A percentile compares a stretch with the other conserved stretches of the same genome.
phyloP scores from a whole-genome alignment of 305 asterid genomes.

The Caryopteris hybrid region DNA sequence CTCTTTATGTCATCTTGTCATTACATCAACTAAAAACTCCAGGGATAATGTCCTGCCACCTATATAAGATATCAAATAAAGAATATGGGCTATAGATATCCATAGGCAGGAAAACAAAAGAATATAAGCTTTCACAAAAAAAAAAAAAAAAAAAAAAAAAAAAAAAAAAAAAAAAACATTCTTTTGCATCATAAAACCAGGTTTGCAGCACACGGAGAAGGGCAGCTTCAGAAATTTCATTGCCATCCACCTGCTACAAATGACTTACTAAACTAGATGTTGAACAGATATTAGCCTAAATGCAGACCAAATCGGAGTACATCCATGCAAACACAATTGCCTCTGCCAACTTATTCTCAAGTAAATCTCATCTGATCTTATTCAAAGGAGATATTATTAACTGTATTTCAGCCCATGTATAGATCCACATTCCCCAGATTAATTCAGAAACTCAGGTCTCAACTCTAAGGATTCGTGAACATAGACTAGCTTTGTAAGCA shows the following conservation, averaged over 20 bases:
- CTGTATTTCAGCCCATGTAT: constrained; percentile 1
- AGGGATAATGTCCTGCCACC: not conserved
- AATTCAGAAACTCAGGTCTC: not conserved
- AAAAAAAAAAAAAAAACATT: too few relatives aligned
- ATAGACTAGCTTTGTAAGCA: not conserved
- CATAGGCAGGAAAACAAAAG: not conserved
- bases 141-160: too few relatives aligned
- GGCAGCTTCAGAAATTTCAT: not conserved
- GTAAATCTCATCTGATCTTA: constrained; percentile 4
- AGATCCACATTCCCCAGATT: constrained; percentile 4
- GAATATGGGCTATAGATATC: not conserved
- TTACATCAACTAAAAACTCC: constrained; percentile 17
- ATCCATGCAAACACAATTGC: not conserved
- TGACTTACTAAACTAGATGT: not conserved
- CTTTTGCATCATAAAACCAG: constrained; percentile 1
- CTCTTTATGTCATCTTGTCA: constrained; percentile 14
- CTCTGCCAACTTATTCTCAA: constrained; percentile 15
- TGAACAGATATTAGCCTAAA: not conserved
- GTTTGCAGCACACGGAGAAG: not conserved
- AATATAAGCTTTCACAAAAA: constrained; percentile 7
- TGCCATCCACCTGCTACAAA: not conserved
- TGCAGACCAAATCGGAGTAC: not conserved
- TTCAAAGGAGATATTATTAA: not conserved
- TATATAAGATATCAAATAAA: not conserved
- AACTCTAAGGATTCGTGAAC: constrained; percentile 10